Evolutionary conservation across 1,139 yeast genomes (phyloP).

Genomic region (Sugiyamaella japonica): DNA sequence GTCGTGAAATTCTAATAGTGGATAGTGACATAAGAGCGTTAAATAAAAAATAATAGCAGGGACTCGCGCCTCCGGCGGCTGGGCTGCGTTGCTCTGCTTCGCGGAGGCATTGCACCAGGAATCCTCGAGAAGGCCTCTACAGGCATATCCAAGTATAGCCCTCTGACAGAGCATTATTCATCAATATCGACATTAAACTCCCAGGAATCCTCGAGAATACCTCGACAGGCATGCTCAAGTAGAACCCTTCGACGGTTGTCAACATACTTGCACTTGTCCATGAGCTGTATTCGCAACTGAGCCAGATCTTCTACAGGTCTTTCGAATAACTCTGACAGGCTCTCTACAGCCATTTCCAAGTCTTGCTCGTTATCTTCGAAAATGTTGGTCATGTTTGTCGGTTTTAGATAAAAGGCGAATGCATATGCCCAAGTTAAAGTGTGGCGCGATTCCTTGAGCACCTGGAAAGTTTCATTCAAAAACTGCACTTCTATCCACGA

Average conservation of each 20-base stretch:
- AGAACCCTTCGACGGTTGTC: constrained; percentile 38
- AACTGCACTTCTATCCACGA: constrained; percentile 93
- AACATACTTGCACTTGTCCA: constrained; percentile 44
- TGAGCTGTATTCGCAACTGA: constrained; percentile 34
- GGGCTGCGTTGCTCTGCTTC: no score
- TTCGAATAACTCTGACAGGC: constrained; percentile 66
- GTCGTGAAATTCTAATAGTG: no score
- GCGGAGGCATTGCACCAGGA: no score
- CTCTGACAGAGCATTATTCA: not conserved
- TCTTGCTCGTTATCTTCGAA: constrained; percentile 76
- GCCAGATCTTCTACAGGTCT: constrained; percentile 39
- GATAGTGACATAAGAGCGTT: not conserved
- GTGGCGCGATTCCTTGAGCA: constrained; percentile 67
- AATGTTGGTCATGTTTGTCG: constrained; percentile 47
- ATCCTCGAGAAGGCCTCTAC: no score
- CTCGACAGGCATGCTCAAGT: constrained; percentile 40
- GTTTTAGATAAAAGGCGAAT: constrained; percentile 65
- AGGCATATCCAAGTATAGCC: no score
- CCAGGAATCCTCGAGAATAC: constrained; percentile 41
- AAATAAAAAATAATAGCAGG: not conserved
- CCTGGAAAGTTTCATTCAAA: constrained; percentile 67
- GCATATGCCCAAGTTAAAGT: constrained; percentile 92
- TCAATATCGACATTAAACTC: constrained; percentile 23
- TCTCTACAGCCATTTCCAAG: constrained; percentile 74
- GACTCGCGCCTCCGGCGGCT: no score